Evolutionary conservation across 139 green algal species (phyloP), one percentile per base, ranked within the genome.

Genomic region (Chlorella sp.): DNA sequence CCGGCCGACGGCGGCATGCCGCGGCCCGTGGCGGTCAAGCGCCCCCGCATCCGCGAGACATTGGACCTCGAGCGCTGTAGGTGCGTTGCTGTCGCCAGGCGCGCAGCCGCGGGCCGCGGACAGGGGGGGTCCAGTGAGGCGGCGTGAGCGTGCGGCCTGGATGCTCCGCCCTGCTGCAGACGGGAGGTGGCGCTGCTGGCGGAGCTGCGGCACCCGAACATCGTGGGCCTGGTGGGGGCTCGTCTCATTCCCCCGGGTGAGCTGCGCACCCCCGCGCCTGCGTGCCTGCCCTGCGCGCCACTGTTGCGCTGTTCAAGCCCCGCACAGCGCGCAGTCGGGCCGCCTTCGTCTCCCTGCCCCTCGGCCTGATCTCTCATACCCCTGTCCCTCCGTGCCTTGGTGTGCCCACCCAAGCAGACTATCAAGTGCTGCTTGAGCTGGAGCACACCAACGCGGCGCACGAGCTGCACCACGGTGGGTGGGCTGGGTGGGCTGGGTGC

Each of bases 1-100:
- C n/a, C n/a, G 29, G 41, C 0, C 0, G 87, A 64, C 25, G 43
- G 36, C 1, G 60, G 72, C 1, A 62, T 71, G 40, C 5, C 59
- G 8, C n/a, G n/a, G n/a, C n/a, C n/a, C n/a, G 92, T 96, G n/a
- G 93, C 92, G 0, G 75, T 97, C 15, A 97, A 97, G 80, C 83
- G 78, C 38, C 73, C 82, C 5, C 77, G 76, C 31, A 93, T 96
- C 40, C 15, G 79, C 17, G 73, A 77, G 48, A 74, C 84, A 5
- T 74, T 77, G 0, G 91, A 96, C 76, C 80, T 96, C 33, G 80
- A 87, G 11, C 79, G 85, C 27, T 95, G 94, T 76, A 64, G 85
- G 1, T 67, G 72, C 4, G 91, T n/a, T n/a, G n/a, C n/a, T n/a
- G n/a, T n/a, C n/a, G n/a, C n/a, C n/a, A n/a, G n/a, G n/a, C n/a